Evolutionary conservation across 257 asterid species (phyloP).

Genomic region (Mitragyna speciosa): DNA sequence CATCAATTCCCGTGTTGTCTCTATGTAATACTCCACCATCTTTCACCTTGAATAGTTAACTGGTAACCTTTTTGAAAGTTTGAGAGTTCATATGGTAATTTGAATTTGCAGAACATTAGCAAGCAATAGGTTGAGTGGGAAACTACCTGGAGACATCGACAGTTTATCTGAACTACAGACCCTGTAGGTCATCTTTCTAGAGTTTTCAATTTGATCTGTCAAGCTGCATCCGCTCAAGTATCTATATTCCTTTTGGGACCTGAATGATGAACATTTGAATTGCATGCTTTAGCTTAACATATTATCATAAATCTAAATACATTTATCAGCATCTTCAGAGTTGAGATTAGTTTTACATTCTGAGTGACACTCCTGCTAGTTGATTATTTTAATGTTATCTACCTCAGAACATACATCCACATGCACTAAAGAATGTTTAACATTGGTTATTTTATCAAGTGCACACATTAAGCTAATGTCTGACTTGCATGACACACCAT

Average conservation of each 20-base stretch:
- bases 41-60: not conserved
- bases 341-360: not conserved
- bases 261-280: not conserved
- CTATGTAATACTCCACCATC: slow-evolving; percentile 42
- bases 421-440: not conserved
- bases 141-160: slow-evolving; percentile 63
- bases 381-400: no score
- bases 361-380: not conserved
- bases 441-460: not conserved
- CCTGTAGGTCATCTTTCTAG: slow-evolving; percentile 51
- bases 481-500: not conserved
- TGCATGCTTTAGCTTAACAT: not conserved
- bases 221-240: not conserved
- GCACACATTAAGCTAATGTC: no score
- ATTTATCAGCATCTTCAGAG: not conserved
- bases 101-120: slow-evolving; percentile 59
- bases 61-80: not conserved
- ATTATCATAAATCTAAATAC: not conserved
- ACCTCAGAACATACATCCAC: no score
- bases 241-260: not conserved
- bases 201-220: not conserved
- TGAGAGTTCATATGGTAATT: slow-evolving; percentile 6
- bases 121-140: slow-evolving; percentile 54
- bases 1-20: slow-evolving; percentile 36
- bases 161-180: slow-evolving; percentile 60